These are phyloP conservation scores for Senna siamea DNA, from an alignment of 306 rosid species.

Conservation along the genomic window DNA sequence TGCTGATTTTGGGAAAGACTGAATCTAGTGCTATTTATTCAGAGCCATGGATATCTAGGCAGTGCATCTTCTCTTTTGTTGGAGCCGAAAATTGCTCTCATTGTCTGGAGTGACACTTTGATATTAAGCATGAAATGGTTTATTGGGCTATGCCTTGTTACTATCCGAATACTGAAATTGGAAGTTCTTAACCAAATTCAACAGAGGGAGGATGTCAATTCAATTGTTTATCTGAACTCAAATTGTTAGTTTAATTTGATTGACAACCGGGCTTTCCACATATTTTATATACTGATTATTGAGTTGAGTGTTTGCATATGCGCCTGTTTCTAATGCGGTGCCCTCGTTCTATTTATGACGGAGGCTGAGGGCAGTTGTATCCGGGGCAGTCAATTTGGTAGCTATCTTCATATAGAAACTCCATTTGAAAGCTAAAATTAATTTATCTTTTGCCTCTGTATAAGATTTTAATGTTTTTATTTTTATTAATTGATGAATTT, in stretches of 20 bases:
- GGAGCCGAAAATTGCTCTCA: slow-evolving; percentile 33
- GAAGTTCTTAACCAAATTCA: slow-evolving; percentile 19
- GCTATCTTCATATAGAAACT: neutral
- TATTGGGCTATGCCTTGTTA: slow-evolving; percentile 33
- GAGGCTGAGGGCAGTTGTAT: neutral
- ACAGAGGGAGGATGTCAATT: slow-evolving; percentile 32
- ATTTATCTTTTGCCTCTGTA: too few species aligned
- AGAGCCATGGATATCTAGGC: slow-evolving; percentile 53
- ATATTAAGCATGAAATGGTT: slow-evolving; percentile 19
- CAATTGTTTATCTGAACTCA: slow-evolving; percentile 30
- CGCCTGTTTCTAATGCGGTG: neutral
- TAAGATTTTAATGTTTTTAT: too few species aligned
- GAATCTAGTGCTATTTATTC: slow-evolving; percentile 28
- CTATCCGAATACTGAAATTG: slow-evolving; percentile 16
- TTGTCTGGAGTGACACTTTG: slow-evolving; percentile 21
- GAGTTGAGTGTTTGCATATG: neutral
- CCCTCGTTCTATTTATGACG: neutral
- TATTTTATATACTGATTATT: slow-evolving; percentile 15
- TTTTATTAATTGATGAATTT: too few species aligned
- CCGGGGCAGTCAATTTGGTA: neutral
- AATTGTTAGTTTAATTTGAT: slow-evolving; percentile 5
- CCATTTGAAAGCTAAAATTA: too few species aligned
- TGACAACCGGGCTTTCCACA: slow-evolving; percentile 3
- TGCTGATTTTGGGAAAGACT: slow-evolving; percentile 84
- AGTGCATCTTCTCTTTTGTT: slow-evolving; percentile 43